Evolutionary conservation across 2,329 filamentous ascomycete species (phyloP).

Genomic region (Cylindrodendrum hubeiense): DNA sequence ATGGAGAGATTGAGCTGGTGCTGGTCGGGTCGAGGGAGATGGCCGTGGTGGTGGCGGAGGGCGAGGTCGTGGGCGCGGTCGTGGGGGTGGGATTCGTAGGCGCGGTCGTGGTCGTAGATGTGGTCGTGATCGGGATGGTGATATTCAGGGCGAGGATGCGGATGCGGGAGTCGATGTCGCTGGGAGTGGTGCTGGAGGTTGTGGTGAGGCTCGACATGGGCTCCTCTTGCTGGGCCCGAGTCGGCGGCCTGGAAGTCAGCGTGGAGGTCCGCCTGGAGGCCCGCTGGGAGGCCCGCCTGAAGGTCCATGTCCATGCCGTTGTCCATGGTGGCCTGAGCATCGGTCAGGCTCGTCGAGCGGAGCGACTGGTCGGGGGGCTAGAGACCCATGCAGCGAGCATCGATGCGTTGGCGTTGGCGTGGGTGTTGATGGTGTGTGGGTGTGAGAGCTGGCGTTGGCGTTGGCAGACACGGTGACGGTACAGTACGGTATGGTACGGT

Average conservation of each 20-base stretch:
- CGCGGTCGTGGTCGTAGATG: conserved; percentile 41
- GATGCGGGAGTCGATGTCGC: conserved; percentile 45
- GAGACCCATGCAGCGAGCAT: conserved; percentile 61
- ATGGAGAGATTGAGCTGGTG: conserved; percentile 34
- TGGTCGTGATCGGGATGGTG: conserved; percentile 45
- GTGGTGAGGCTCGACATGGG: conserved; percentile 43
- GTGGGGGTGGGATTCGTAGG: conserved; percentile 30
- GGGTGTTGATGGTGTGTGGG: conserved; percentile 31
- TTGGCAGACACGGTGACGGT: conserved; percentile 18
- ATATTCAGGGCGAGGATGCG: conserved; percentile 45
- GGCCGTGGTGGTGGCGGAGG: conserved; percentile 20
- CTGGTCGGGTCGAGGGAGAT: conserved; percentile 26
- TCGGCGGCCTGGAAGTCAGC: conserved; percentile 41
- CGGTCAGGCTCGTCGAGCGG: conserved; percentile 57
- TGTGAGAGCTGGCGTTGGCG: conserved; percentile 51
- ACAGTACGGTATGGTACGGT: conserved; percentile 10
- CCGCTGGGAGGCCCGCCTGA: conserved; percentile 45
- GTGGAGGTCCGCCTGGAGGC: conserved; percentile 19
- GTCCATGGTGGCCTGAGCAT: conserved; percentile 64
- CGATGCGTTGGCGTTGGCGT: conserved; percentile 58
- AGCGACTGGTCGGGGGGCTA: conserved; percentile 57
- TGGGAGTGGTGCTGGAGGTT: conserved; percentile 43
- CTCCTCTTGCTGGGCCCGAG: conserved; percentile 31
- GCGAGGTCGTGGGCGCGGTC: conserved; percentile 27
- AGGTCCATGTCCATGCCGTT: conserved; percentile 50